phyloP scores from a whole-genome alignment of 2,329 filamentous ascomycete genomes.

The Aureobasidium musti region DNA sequence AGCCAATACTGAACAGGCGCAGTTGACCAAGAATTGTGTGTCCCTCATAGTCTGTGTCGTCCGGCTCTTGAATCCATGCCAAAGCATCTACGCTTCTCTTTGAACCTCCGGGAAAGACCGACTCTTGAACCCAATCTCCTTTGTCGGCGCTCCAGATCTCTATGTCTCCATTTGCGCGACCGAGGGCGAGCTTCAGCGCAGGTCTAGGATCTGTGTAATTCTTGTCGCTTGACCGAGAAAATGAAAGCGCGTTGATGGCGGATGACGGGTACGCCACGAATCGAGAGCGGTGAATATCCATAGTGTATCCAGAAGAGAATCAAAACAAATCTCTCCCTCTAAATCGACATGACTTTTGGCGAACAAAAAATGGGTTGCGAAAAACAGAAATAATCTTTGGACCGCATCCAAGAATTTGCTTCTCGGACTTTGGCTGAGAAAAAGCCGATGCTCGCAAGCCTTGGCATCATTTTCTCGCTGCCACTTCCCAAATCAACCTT shows the following conservation, averaged over 20 bases:
- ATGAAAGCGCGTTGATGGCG: constrained; percentile 91
- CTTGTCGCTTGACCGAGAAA: constrained; percentile 70
- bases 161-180: constrained; percentile 91
- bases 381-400: constrained; percentile 18
- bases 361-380: background rate
- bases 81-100: constrained; percentile 87
- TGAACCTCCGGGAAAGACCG: constrained; percentile 77
- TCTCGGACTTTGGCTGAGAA: constrained; percentile 21
- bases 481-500: background rate
- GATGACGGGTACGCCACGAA: constrained; percentile 92
- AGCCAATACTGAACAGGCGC: constrained; percentile 93
- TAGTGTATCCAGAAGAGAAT: constrained; percentile 44
- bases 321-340: background rate
- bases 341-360: constrained; percentile 9
- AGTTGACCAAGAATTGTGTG: constrained; percentile 68
- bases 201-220: constrained; percentile 49
- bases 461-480: constrained; percentile 5
- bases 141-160: constrained; percentile 93
- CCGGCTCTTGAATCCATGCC: constrained; percentile 85
- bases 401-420: constrained; percentile 19
- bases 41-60: constrained; percentile 66
- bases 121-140: constrained; percentile 87
- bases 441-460: constrained; percentile 10
- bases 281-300: constrained; percentile 97
- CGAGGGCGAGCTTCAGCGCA: constrained; percentile 78